Evolutionary conservation across 2,329 filamentous ascomycete genomes (phyloP), one percentile per base, ranked within the genome.

Genomic region (Neurospora sp.): DNA sequence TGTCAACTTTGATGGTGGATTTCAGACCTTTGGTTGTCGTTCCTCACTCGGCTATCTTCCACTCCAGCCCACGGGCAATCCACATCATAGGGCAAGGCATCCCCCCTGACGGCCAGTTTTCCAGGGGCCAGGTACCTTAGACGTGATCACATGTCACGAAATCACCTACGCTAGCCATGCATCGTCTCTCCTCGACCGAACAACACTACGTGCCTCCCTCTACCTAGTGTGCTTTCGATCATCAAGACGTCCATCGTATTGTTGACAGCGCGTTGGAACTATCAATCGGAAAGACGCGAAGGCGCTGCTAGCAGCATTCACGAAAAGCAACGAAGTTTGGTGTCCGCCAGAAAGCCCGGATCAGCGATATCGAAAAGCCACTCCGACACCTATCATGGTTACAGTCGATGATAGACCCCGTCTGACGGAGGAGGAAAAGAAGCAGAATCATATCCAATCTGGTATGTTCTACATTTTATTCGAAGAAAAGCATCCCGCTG

Each of bases 381-480:
- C 15, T 17, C 15, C 52, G 23, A 17, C 28, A 17, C 15, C 52
- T 36, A 62, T 28, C 52, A 62, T 62, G 52, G 52, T 62, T 10
- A 33, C 52, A 36, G 70, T 68, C 0, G 72, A 75, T 0, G 76
- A 82, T 13, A 78, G 79, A 68, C 75, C 76, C 1, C 76, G 79
- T 7, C 71, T 84, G 10, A 78, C 79, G 2, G 75, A 79, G n/a
- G 76, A 78, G 39, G 82, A 85, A 67, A 81, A 81, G 46, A 79
- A 79, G 38, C 74, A 76, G 67, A 80, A 80, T 68, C 79, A 80
- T 70, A 80, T 80, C 66, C 74, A 75, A 0, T 80, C 79, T 5
- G 79, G 79, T 79, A 67, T 52, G 76, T 69, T 23, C 38, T 33
- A 38, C 23, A 17, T 7, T 38, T 38, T 33, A 36, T 36, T 36